Conservation (phyloP, 192 early-diverging fungal species). For the Lunasporangiospora selenospora region DNA sequence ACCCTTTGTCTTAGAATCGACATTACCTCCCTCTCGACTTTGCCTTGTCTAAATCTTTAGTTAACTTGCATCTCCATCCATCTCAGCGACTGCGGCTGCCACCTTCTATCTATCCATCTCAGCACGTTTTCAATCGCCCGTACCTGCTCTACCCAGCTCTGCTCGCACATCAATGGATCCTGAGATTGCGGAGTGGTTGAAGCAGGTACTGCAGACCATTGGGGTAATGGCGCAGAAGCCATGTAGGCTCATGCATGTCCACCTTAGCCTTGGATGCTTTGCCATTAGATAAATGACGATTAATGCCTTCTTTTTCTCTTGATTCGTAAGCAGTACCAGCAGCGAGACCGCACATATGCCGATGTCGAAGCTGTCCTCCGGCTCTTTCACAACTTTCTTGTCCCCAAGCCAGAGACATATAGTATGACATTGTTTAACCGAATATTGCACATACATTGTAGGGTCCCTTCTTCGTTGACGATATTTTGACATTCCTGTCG, state of each 20-base stretch:
- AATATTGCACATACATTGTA: neutral
- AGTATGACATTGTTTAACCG: conserved; percentile 54
- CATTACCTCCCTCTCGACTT: too few species aligned
- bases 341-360: conserved; percentile 64
- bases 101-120: too few species aligned
- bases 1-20: too few species aligned
- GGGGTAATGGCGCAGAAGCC: too few species aligned
- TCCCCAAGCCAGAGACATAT: conserved; percentile 72
- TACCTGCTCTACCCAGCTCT: too few species aligned
- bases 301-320: neutral
- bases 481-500: neutral
- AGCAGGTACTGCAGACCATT: conserved; percentile 33
- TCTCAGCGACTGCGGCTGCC: too few species aligned
- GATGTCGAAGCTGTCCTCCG: conserved; percentile 70
- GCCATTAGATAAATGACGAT: neutral
- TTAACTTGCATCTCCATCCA: too few species aligned
- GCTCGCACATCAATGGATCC: conserved; percentile 47
- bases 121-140: too few species aligned
- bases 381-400: conserved; percentile 60
- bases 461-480: neutral
- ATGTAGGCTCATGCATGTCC: too few species aligned
- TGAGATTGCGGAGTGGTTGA: conserved; percentile 46
- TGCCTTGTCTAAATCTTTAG: too few species aligned
- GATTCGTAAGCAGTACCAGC: conserved; percentile 65
- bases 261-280: too few species aligned